These are phyloP conservation scores for Coleophoma cylindrospora DNA, from an alignment of 2,329 filamentous ascomycete genomes.

Conservation along the genomic window DNA sequence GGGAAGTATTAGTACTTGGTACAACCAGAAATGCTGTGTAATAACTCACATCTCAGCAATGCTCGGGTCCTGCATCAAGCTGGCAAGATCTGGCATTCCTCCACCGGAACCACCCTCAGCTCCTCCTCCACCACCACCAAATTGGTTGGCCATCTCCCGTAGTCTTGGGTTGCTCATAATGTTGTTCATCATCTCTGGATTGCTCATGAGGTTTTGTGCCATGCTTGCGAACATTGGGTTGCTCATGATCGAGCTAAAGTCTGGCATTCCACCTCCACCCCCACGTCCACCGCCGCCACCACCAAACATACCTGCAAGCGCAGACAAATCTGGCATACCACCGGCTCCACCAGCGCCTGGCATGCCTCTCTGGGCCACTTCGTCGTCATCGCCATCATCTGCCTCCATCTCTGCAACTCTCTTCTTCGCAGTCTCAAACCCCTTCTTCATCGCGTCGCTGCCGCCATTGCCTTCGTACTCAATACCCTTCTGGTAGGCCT, in stretches of 20 bases:
- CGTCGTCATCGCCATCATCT: constrained; percentile 41
- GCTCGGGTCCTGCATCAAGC: constrained; percentile 86
- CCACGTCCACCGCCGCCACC: constrained; percentile 58
- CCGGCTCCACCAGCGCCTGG: constrained; percentile 44
- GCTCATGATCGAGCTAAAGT: constrained; percentile 82
- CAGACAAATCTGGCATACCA: constrained; percentile 67
- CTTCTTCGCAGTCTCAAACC: constrained; percentile 87
- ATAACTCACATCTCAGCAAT: constrained; percentile 85
- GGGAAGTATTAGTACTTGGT: constrained; percentile 6
- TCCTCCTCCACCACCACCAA: constrained; percentile 55
- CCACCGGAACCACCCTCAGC: constrained; percentile 52
- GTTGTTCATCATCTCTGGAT: constrained; percentile 86
- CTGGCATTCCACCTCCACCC: constrained; percentile 77
- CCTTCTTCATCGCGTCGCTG: constrained; percentile 96
- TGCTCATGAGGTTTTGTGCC: constrained; percentile 96
- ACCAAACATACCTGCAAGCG: constrained; percentile 69
- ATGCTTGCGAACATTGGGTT: constrained; percentile 98
- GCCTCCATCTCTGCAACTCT: constrained; percentile 75
- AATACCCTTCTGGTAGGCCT: constrained; percentile 90
- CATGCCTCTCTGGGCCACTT: constrained; percentile 43
- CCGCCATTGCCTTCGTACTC: constrained; percentile 91
- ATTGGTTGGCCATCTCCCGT: constrained; percentile 79
- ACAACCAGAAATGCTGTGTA: neutral
- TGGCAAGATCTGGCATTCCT: constrained; percentile 83
- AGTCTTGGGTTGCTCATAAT: constrained; percentile 92